Percentiles rank a stretch among this genome's conserved stretches.
These are phyloP conservation scores for Cladochytrium replicatum DNA, from an alignment of 192 early-diverging fungal genomes.

Conservation along the genomic window DNA sequence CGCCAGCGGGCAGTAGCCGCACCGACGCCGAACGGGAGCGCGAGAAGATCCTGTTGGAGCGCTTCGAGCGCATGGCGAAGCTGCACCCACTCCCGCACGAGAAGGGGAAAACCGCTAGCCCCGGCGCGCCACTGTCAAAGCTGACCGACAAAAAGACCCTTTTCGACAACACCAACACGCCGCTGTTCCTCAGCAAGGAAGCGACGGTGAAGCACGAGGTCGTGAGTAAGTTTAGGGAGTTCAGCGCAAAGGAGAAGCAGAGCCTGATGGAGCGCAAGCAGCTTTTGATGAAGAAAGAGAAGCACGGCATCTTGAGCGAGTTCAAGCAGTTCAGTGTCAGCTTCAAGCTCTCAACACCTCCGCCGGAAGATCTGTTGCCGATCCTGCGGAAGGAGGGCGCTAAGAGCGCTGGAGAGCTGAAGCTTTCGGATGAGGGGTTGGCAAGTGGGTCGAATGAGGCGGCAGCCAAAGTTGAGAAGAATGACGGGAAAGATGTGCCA, in stretches of 20 bases:
- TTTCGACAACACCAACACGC: too few relatives aligned
- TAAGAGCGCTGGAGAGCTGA: conserved; percentile 5
- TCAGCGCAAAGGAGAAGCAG: conserved; percentile 68
- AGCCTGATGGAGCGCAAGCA: conserved; percentile 65
- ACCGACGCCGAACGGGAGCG: too few relatives aligned
- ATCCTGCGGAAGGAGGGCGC: conserved; percentile 49
- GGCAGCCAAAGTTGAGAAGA: conserved; percentile 9
- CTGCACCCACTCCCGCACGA: too few relatives aligned
- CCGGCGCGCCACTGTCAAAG: too few relatives aligned
- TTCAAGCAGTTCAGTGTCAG: conserved; percentile 68
- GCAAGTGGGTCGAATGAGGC: conserved; percentile 8
- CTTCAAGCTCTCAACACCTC: conserved; percentile 69
- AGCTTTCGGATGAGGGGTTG: background rate
- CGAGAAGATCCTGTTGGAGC: too few relatives aligned
- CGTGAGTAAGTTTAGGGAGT: conserved; percentile 41
- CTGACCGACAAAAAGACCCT: too few relatives aligned
- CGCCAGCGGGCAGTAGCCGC: too few relatives aligned
- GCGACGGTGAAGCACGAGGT: too few relatives aligned
- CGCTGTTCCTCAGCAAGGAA: too few relatives aligned
- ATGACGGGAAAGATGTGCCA: background rate
- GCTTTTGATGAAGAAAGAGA: conserved; percentile 61
- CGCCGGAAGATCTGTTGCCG: conserved; percentile 71
- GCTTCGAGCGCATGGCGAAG: too few relatives aligned
- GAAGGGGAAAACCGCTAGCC: too few relatives aligned
- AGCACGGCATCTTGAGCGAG: conserved; percentile 63